These are phyloP conservation scores for Jackrogersella minutella DNA, from an alignment of 495 filamentous ascomycete genomes.

Conservation along the genomic window DNA sequence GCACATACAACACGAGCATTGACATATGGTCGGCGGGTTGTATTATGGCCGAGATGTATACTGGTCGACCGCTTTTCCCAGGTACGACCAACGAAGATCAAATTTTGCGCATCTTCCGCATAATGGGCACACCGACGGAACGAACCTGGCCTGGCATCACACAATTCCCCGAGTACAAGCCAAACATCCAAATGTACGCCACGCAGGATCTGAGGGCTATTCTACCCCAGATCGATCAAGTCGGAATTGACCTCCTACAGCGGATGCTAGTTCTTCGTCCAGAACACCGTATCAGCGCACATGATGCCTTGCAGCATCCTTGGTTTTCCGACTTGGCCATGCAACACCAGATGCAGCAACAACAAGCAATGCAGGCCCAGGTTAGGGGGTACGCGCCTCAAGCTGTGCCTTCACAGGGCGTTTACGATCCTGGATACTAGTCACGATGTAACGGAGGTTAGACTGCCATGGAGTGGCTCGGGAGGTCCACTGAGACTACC, in stretches of 20 bases:
- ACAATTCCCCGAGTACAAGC: constrained; percentile 92
- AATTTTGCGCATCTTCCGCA: constrained; percentile 91
- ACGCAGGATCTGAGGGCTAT: constrained; percentile 88
- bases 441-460: neutral
- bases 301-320: constrained; percentile 82
- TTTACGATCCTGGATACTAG: constrained; percentile 44
- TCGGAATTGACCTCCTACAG: constrained; percentile 84
- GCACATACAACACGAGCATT: constrained; percentile 97
- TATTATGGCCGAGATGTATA: constrained; percentile 99
- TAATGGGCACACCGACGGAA: constrained; percentile 96
- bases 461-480: no score
- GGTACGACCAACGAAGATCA: constrained; percentile 98
- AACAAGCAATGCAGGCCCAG: constrained; percentile 46
- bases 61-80: constrained; percentile 89
- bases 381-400: constrained; percentile 42
- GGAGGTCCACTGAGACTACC: no score
- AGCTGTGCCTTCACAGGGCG: constrained; percentile 41
- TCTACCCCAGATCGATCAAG: constrained; percentile 85
- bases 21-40: constrained; percentile 98
- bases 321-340: constrained; percentile 75
- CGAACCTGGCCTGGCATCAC: constrained; percentile 91
- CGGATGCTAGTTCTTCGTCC: constrained; percentile 93
- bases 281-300: constrained; percentile 87
- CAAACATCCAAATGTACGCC: constrained; percentile 91
- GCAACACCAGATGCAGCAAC: constrained; percentile 51